phyloP scores from a whole-genome alignment of 257 asterid species.

The Rauvolfia tetraphylla region DNA sequence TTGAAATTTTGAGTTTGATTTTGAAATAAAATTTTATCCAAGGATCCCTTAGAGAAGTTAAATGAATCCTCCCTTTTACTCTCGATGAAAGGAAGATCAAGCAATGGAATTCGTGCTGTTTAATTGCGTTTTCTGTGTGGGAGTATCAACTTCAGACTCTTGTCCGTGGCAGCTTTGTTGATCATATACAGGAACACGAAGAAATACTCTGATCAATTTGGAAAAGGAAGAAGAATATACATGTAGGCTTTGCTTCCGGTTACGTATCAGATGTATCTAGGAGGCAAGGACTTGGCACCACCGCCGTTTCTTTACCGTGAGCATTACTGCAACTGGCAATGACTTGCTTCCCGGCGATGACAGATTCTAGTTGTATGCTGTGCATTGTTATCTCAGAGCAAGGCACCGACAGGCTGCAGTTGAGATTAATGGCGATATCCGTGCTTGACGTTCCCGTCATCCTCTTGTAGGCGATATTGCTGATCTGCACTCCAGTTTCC shows the following conservation, averaged over 20 bases:
- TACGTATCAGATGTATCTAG: neutral
- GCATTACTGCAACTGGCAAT: constrained; percentile 48
- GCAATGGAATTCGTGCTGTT: too few species aligned
- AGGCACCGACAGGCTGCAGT: constrained; percentile 52
- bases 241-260: neutral
- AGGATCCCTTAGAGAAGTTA: too few species aligned
- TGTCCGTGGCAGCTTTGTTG: too few species aligned
- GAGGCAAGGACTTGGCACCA: constrained; percentile 51
- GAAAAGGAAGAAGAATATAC: neutral
- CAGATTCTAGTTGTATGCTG: constrained; percentile 29
- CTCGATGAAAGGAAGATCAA: too few species aligned
- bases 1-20: too few species aligned
- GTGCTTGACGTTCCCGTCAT: constrained; percentile 50
- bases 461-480: constrained; percentile 36
- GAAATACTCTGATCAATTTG: neutral
- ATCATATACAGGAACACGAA: too few species aligned
- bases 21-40: too few species aligned
- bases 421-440: constrained; percentile 44
- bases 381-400: constrained; percentile 45
- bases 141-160: too few species aligned
- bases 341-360: constrained; percentile 23
- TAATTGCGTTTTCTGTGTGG: too few species aligned
- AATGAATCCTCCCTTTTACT: too few species aligned
- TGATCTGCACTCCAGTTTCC: constrained; percentile 59
- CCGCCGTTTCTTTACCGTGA: constrained; percentile 38